Conservation (phyloP, 1,284 basidiomycete species). For the Malassezia vespertilionis region DNA sequence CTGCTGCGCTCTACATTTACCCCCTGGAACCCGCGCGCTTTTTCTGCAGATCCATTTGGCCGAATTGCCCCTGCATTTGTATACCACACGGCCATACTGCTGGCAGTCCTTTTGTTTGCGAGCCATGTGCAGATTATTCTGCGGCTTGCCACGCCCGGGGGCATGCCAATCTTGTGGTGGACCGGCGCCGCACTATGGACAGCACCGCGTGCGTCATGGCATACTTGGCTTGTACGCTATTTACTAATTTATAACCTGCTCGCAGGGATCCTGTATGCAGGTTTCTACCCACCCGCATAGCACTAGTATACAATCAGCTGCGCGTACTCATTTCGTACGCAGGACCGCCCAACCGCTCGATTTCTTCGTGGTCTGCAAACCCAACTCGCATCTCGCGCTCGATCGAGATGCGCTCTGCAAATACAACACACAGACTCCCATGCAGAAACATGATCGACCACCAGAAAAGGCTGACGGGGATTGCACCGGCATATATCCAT, state of each 20-base stretch:
- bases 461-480: slow-evolving; percentile 58
- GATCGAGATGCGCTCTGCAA: slow-evolving; percentile 79
- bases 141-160: slow-evolving; percentile 59
- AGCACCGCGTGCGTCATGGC: not conserved
- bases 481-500: slow-evolving; percentile 72
- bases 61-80: slow-evolving; percentile 58
- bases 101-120: slow-evolving; percentile 59
- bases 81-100: slow-evolving; percentile 57
- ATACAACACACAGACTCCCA: slow-evolving; percentile 62
- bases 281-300: slow-evolving; percentile 85
- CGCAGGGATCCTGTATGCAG: slow-evolving; percentile 68
- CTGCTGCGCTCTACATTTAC: not conserved
- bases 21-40: not conserved
- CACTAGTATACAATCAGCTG: slow-evolving; percentile 2
- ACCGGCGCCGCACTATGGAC: slow-evolving; percentile 29
- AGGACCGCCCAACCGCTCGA: slow-evolving; percentile 1
- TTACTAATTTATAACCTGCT: slow-evolving; percentile 63
- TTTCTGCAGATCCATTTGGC: too few relatives aligned
- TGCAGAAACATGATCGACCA: slow-evolving; percentile 58
- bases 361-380: slow-evolving; percentile 7
- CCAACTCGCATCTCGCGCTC: slow-evolving; percentile 65
- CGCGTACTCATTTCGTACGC: not conserved
- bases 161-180: slow-evolving; percentile 74
- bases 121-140: slow-evolving; percentile 85
- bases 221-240: slow-evolving; percentile 58